Percentiles rank a stretch among this genome's conserved stretches.
Conservation (phyloP, 495 filamentous ascomycete species). For the Staphylotrichum longicolle region DNA sequence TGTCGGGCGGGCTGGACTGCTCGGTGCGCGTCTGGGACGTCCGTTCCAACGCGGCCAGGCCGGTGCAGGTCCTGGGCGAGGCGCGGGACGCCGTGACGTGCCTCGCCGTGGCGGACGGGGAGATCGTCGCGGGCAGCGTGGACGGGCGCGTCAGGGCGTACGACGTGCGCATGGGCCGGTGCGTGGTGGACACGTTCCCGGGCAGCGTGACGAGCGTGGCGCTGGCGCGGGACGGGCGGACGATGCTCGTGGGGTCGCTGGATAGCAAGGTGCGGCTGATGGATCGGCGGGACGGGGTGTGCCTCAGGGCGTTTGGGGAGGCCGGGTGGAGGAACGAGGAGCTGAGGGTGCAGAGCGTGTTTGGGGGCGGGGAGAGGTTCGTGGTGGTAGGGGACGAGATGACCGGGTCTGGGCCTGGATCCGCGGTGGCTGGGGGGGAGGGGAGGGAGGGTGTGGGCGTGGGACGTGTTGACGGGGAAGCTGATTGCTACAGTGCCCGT, state of each 20-base stretch:
- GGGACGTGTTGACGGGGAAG: slow-evolving; percentile 82
- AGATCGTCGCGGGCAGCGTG: slow-evolving; percentile 73
- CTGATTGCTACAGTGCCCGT: slow-evolving; percentile 59
- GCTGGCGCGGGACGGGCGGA: slow-evolving; percentile 67
- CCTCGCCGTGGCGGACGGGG: slow-evolving; percentile 53
- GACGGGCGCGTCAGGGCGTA: slow-evolving; percentile 83
- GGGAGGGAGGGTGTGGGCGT: slow-evolving; percentile 71
- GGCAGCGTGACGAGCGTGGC: slow-evolving; percentile 65
- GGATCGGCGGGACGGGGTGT: slow-evolving; percentile 70
- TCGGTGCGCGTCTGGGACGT: slow-evolving; percentile 86
- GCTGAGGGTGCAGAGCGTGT: slow-evolving; percentile 65
- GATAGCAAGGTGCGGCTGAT: slow-evolving; percentile 78
- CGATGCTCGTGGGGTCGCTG: slow-evolving; percentile 69
- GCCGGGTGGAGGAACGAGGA: slow-evolving; percentile 64
- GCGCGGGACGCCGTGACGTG: slow-evolving; percentile 72
- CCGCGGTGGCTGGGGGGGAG: slow-evolving; percentile 35
- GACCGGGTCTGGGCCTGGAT: slow-evolving; percentile 33
- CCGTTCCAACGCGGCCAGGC: slow-evolving; percentile 57
- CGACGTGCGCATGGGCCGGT: slow-evolving; percentile 78
- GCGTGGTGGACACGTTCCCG: slow-evolving; percentile 70
- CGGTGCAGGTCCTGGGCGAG: slow-evolving; percentile 75
- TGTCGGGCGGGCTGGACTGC: slow-evolving; percentile 75
- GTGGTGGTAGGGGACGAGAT: slow-evolving; percentile 82
- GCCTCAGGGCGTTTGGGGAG: slow-evolving; percentile 68
- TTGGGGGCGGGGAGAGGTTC: slow-evolving; percentile 70